Conservation (phyloP, 2,329 filamentous ascomycete species). For the Ceratocystiopsis sp. region DNA sequence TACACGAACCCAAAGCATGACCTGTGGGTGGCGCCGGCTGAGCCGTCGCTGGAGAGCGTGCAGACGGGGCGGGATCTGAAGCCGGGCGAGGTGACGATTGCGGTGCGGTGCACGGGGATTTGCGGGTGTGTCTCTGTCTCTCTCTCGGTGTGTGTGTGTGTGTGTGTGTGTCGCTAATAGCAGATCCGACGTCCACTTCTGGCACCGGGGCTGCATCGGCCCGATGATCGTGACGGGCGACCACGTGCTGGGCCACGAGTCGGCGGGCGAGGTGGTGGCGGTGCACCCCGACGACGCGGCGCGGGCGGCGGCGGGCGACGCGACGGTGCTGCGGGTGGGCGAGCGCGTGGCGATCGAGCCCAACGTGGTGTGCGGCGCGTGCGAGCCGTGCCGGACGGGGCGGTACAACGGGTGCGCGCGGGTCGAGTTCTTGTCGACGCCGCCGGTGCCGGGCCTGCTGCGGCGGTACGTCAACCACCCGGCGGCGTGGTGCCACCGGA, state of each 20-base stretch:
- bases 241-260: constrained; percentile 91
- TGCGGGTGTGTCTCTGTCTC: constrained; percentile 50
- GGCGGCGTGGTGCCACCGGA: constrained; percentile 90
- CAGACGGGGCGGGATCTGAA: constrained; percentile 48
- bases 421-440: constrained; percentile 78
- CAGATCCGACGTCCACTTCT: constrained; percentile 92
- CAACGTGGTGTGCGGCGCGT: constrained; percentile 79
- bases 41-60: constrained; percentile 60
- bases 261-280: constrained; percentile 67
- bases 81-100: constrained; percentile 71
- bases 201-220: constrained; percentile 87
- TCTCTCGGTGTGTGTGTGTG: background rate
- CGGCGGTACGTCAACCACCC: constrained; percentile 91
- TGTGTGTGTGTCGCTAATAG: background rate
- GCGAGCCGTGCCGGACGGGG: constrained; percentile 80
- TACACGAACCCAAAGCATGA: constrained; percentile 90
- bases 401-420: constrained; percentile 89
- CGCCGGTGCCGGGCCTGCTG: constrained; percentile 72
- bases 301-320: constrained; percentile 21
- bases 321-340: constrained; percentile 64
- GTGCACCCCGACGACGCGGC: constrained; percentile 34
- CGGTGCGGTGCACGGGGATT: constrained; percentile 87
- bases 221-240: constrained; percentile 83
- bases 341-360: constrained; percentile 91
- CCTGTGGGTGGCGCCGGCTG: constrained; percentile 69